A percentile compares a stretch with the other conserved stretches of the same genome.
phyloP scores from a whole-genome alignment of 2,329 filamentous ascomycete genomes.

The Pseudocercospora fijiensis region DNA sequence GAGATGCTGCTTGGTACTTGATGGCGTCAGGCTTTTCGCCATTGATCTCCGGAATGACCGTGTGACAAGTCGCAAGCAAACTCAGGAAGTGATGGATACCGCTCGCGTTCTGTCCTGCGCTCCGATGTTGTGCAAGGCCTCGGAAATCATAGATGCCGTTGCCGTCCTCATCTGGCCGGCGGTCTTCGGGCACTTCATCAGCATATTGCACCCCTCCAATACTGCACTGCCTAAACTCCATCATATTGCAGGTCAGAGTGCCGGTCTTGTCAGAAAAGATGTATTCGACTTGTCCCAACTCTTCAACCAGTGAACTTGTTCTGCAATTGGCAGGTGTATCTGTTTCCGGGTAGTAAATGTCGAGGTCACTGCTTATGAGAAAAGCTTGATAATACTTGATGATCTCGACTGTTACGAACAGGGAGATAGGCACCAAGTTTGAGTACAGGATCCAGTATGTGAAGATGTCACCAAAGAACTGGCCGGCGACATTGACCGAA shows the following conservation, averaged over 20 bases:
- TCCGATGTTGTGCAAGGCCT: slow-evolving; percentile 67
- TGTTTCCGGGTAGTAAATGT: slow-evolving; percentile 95
- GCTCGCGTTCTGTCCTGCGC: slow-evolving; percentile 50
- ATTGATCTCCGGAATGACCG: slow-evolving; percentile 87
- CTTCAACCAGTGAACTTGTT: slow-evolving; percentile 94
- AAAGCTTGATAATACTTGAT: slow-evolving; percentile 99
- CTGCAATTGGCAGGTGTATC: slow-evolving; percentile 95
- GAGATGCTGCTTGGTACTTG: slow-evolving; percentile 97
- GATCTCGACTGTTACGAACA: slow-evolving; percentile 95
- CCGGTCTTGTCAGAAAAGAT: slow-evolving; percentile 99
- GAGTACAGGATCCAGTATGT: slow-evolving; percentile 99
- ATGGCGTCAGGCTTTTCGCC: slow-evolving; percentile 77
- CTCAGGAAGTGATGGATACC: slow-evolving; percentile 81
- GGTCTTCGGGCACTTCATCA: slow-evolving; percentile 87
- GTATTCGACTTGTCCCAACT: slow-evolving; percentile 96
- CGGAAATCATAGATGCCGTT: slow-evolving; percentile 83
- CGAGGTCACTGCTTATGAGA: slow-evolving; percentile 93
- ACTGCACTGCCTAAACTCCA: slow-evolving; percentile 95
- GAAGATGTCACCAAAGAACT: slow-evolving; percentile 91
- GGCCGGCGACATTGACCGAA: slow-evolving; percentile 65
- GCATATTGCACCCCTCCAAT: slow-evolving; percentile 94
- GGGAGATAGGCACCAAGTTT: slow-evolving; percentile 90
- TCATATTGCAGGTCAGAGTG: slow-evolving; percentile 95
- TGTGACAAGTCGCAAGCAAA: slow-evolving; percentile 87
- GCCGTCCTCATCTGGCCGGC: slow-evolving; percentile 70